Evolutionary conservation across 805 yeast species (phyloP).

Genomic region (Torulaspora franciscae): DNA sequence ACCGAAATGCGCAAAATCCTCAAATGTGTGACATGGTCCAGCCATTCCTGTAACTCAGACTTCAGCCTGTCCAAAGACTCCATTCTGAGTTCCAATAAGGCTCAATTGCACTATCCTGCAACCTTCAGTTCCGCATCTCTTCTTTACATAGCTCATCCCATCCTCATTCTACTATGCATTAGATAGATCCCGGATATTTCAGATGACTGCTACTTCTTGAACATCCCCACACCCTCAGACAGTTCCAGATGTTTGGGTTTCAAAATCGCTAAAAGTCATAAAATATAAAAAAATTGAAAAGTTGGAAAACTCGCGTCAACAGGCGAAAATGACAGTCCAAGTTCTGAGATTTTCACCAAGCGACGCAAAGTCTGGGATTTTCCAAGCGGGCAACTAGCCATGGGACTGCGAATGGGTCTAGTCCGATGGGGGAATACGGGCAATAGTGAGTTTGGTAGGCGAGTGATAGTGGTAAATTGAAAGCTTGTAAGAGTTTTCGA

Average conservation of each 20-base stretch:
- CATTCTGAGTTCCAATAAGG: neutral
- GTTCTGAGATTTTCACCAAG: neutral
- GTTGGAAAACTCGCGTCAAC: neutral
- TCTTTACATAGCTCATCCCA: neutral
- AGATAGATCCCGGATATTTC: neutral
- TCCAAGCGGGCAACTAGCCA: neutral
- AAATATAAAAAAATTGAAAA: neutral
- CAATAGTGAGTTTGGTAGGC: neutral
- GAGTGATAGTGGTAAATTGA: neutral
- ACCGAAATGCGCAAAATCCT: slow-evolving; percentile 47
- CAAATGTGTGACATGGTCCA: slow-evolving; percentile 8
- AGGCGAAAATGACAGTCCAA: no score
- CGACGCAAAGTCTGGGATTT: neutral
- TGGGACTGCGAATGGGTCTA: neutral
- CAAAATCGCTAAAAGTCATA: neutral
- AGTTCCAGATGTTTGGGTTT: neutral
- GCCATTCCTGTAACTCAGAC: neutral
- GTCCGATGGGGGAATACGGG: neutral
- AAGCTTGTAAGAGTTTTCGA: neutral
- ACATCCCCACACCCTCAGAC: neutral
- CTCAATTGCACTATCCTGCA: no score
- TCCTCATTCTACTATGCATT: neutral
- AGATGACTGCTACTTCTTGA: neutral
- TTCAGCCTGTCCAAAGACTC: neutral
- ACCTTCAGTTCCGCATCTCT: neutral